Percentiles rank a stretch among this genome's conserved stretches.
phyloP scores from a whole-genome alignment of 768 basidiomycete genomes.

The Multifurca ochricompacta region DNA sequence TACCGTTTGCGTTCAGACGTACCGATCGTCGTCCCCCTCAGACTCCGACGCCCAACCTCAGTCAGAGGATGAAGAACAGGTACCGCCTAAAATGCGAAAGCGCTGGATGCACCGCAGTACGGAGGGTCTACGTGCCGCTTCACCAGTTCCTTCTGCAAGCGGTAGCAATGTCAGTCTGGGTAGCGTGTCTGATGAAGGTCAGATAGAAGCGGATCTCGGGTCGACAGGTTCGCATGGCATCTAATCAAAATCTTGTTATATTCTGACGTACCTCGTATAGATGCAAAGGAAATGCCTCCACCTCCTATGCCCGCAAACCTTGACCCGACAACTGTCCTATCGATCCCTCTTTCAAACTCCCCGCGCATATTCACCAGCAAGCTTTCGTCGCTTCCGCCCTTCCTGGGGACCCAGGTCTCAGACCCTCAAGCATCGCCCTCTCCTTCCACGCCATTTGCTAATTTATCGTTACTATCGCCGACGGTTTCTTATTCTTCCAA shows the following conservation, averaged over 20 bases:
- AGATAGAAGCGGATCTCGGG: slow-evolving; percentile 23
- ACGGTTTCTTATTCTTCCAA: slow-evolving; percentile 17
- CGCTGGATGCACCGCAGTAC: slow-evolving; percentile 22
- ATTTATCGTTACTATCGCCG: slow-evolving; percentile 40
- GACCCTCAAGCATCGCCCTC: slow-evolving; percentile 12
- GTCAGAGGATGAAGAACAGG: slow-evolving; percentile 14
- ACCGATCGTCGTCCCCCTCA: slow-evolving; percentile 18
- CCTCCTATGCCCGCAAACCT: slow-evolving; percentile 41
- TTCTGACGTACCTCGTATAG: slow-evolving; percentile 22
- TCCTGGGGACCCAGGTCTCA: background rate
- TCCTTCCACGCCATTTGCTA: slow-evolving; percentile 39
- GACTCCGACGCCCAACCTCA: slow-evolving; percentile 12
- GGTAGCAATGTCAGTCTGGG: slow-evolving; percentile 21
- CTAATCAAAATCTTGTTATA: background rate
- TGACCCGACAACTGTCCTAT: slow-evolving; percentile 34
- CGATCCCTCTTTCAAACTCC: slow-evolving; percentile 15
- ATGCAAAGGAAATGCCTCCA: slow-evolving; percentile 40
- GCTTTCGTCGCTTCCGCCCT: background rate
- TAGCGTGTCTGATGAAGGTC: slow-evolving; percentile 16
- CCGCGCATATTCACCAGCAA: slow-evolving; percentile 15
- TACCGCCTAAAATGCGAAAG: slow-evolving; percentile 22
- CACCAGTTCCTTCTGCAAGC: slow-evolving; percentile 17
- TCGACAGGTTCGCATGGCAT: slow-evolving; percentile 18
- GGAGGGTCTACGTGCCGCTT: slow-evolving; percentile 13
- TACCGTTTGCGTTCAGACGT: background rate